These are phyloP conservation scores for Penicillium psychrosexuale DNA, from an alignment of 2,329 filamentous ascomycete species.

Conservation along the genomic window DNA sequence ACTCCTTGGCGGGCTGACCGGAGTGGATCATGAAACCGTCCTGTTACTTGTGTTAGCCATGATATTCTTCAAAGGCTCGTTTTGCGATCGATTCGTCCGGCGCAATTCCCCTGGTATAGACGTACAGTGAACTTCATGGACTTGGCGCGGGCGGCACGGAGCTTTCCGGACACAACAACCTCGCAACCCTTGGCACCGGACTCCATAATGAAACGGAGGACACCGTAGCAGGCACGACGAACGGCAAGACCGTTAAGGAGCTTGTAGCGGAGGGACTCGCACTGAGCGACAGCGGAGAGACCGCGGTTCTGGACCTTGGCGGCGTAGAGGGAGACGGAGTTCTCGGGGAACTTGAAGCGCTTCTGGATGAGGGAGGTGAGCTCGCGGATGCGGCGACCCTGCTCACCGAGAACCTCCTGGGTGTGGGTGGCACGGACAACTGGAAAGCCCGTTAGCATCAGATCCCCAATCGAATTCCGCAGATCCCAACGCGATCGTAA, in stretches of 20 bases:
- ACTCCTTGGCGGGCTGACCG: slow-evolving; percentile 98
- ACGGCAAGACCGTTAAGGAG: slow-evolving; percentile 99
- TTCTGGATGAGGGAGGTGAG: slow-evolving; percentile 99
- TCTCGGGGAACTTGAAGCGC: slow-evolving; percentile 99
- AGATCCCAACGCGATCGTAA: slow-evolving; percentile 2
- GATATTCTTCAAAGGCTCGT: background rate
- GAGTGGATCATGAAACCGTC: slow-evolving; percentile 99
- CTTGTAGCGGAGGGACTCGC: slow-evolving; percentile 99
- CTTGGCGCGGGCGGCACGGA: slow-evolving; percentile 98
- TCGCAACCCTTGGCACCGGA: slow-evolving; percentile 99
- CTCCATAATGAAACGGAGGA: slow-evolving; percentile 99
- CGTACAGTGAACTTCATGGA: slow-evolving; percentile 99
- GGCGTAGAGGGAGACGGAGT: slow-evolving; percentile 99
- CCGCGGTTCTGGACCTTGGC: slow-evolving; percentile 99
- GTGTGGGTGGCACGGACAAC: slow-evolving; percentile 99
- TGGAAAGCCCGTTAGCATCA: slow-evolving; percentile 38
- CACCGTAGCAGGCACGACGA: slow-evolving; percentile 98
- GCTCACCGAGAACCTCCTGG: slow-evolving; percentile 99
- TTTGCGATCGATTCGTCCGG: background rate
- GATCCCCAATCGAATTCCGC: slow-evolving; percentile 8
- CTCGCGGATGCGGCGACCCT: slow-evolving; percentile 99
- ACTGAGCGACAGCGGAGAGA: slow-evolving; percentile 99
- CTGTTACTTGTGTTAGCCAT: slow-evolving; percentile 37
- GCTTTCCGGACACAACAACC: slow-evolving; percentile 98
- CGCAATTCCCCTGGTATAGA: slow-evolving; percentile 17